phyloP scores from a whole-genome alignment of 257 asterid genomes.

The Mentha longifolia region DNA sequence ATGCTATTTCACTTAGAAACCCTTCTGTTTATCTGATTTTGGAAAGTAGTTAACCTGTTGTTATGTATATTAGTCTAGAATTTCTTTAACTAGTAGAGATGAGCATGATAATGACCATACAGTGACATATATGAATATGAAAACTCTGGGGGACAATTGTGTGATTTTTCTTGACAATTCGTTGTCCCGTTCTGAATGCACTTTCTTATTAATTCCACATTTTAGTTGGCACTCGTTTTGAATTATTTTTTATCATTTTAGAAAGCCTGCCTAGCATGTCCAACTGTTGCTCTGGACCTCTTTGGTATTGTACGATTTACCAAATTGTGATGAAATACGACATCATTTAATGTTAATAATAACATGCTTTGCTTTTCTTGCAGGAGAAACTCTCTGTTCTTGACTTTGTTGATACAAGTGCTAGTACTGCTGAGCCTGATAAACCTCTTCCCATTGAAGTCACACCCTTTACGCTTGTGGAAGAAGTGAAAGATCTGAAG shows the following conservation, averaged over 20 bases:
- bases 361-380: slow-evolving; percentile 31
- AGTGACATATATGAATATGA: slow-evolving; percentile 1
- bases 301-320: slow-evolving; percentile 6
- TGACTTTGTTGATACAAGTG: slow-evolving; percentile 72
- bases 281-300: not conserved
- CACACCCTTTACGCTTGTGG: slow-evolving; percentile 80
- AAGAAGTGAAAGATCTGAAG: slow-evolving; percentile 90
- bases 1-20: no score
- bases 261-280: not conserved
- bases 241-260: not conserved
- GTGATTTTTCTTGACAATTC: not conserved
- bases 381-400: slow-evolving; percentile 72
- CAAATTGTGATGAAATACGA: slow-evolving; percentile 10
- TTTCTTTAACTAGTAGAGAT: not conserved
- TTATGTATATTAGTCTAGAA: not conserved
- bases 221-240: not conserved
- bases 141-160: slow-evolving; percentile 2
- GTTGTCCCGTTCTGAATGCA: not conserved
- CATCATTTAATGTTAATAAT: slow-evolving; percentile 7
- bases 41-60: no score
- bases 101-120: slow-evolving; percentile 20
- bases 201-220: slow-evolving; percentile 1
- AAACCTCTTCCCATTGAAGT: slow-evolving; percentile 72
- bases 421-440: slow-evolving; percentile 47
- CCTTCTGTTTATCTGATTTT: not conserved